These are phyloP conservation scores for Tubosaeta brunneosetosa DNA, from an alignment of 768 basidiomycete species.

Conservation along the genomic window DNA sequence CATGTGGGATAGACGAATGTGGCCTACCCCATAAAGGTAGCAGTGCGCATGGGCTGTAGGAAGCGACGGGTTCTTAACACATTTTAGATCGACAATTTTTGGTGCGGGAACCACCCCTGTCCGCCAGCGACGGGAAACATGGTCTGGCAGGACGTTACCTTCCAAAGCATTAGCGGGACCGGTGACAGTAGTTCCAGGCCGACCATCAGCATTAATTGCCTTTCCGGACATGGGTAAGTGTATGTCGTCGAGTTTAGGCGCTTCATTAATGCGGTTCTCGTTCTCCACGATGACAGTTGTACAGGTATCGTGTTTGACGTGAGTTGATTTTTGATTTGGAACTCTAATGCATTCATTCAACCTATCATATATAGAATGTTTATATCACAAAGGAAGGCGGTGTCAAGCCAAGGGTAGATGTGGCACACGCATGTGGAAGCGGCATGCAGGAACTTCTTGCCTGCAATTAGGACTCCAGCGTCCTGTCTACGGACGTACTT, in stretches of 20 bases:
- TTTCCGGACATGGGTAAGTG: background rate
- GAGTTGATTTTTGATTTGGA: background rate
- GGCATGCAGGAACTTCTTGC: background rate
- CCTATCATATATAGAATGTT: slow-evolving; percentile 1
- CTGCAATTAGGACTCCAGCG: background rate
- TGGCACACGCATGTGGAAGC: slow-evolving; percentile 7
- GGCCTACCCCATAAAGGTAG: slow-evolving; percentile 11
- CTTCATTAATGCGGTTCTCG: background rate
- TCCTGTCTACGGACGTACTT: background rate
- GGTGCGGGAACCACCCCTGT: slow-evolving; percentile 7
- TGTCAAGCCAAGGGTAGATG: background rate
- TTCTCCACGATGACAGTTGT: background rate
- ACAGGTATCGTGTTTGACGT: slow-evolving; percentile 10
- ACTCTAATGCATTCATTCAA: background rate
- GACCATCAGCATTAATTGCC: background rate
- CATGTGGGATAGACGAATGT: slow-evolving; percentile 3
- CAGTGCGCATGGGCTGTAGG: background rate
- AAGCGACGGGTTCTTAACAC: background rate
- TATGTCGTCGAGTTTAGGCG: background rate
- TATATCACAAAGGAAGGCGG: background rate
- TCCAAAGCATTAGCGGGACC: slow-evolving; percentile 5
- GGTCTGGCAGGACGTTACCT: slow-evolving; percentile 8
- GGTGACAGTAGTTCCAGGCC: slow-evolving; percentile 1
- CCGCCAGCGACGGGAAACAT: background rate
- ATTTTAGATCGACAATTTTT: background rate